Base-by-base conservation (phyloP, 768 basidiomycete genomes). In the Mycena galopus region DNA sequence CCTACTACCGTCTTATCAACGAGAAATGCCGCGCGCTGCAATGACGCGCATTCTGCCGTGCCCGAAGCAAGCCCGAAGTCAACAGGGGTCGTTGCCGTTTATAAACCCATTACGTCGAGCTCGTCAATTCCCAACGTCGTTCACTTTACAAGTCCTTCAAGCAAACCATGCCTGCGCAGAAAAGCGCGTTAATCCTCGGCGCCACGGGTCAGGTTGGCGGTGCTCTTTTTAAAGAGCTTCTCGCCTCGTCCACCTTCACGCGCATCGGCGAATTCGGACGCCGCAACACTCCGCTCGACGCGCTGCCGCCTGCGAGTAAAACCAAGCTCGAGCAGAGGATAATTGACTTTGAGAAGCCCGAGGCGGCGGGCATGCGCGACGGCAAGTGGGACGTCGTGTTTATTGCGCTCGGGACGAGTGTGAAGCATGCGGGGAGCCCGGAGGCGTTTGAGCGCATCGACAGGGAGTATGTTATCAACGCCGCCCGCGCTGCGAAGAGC, bases 381-480 rank as follows among this genome's bases (percentile, higher is more conserved):
- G 88, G 85, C 11, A 88, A 87, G 53, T 94, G 92, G 90, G 93
- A 94, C 79, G 90, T 92, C 25, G 91, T 96, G 0, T 92, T 91
- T 77, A 89, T 96, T 71, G 86, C 93, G 84, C 80, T 95, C 11
- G 94, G 94, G 10, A 95, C 94, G 23, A 91, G 90, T 16, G 85
- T 82, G 29, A 88, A 86, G 19, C 69, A 35, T 19, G 94, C 93
- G 0, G 93, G 93, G 4, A 88, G 91, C 73, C 88, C 87, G 0
- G 88, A 86, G 39, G 86, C 86, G 11, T 95, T 94, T 73, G 91
- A 92, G 77, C 93, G 89, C 83, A 94, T 95, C 67, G 94, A 95
- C 76, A 84, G 91, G 80, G 91, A 93, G 90, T 94, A 94, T 77
- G 93, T 94, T n/a, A 79, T 94, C 57, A 89, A 90, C 62, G 91